Conservation (phyloP, 306 rosid species). For the Cucurbita argyrosperma region DNA sequence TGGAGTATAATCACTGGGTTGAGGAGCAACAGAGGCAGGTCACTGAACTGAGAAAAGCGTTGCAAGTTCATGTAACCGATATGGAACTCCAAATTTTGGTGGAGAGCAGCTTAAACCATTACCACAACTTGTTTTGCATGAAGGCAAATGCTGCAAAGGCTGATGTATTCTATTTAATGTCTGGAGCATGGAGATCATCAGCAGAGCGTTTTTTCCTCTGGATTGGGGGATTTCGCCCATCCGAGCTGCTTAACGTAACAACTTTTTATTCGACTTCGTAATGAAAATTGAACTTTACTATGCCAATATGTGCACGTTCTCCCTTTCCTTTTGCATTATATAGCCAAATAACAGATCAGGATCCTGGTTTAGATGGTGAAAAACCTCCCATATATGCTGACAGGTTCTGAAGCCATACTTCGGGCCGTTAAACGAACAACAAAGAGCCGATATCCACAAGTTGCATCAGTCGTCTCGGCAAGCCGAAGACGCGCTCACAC, state of each 20-base stretch:
- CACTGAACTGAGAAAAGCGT: conserved; percentile 53
- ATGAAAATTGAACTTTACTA: neutral
- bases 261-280: no score
- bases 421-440: conserved; percentile 48
- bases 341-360: neutral
- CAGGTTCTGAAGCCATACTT: conserved; percentile 53
- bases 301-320: neutral
- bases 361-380: neutral
- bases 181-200: conserved; percentile 75
- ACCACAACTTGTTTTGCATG: conserved; percentile 49
- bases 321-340: neutral
- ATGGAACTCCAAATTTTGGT: conserved; percentile 44
- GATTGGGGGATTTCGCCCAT: conserved; percentile 99
- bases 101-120: conserved; percentile 53
- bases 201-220: conserved; percentile 78
- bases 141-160: conserved; percentile 66
- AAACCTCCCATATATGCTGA: neutral
- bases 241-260: conserved; percentile 69
- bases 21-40: conserved; percentile 54
- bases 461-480: conserved; percentile 60
- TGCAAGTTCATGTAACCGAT: conserved; percentile 44
- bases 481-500: conserved; percentile 83
- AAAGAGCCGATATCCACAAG: conserved; percentile 18
- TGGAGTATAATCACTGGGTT: conserved; percentile 74
- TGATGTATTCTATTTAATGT: conserved; percentile 66